These are phyloP conservation scores for Malassezia japonica DNA, from an alignment of 1,284 basidiomycete genomes.

Conservation along the genomic window DNA sequence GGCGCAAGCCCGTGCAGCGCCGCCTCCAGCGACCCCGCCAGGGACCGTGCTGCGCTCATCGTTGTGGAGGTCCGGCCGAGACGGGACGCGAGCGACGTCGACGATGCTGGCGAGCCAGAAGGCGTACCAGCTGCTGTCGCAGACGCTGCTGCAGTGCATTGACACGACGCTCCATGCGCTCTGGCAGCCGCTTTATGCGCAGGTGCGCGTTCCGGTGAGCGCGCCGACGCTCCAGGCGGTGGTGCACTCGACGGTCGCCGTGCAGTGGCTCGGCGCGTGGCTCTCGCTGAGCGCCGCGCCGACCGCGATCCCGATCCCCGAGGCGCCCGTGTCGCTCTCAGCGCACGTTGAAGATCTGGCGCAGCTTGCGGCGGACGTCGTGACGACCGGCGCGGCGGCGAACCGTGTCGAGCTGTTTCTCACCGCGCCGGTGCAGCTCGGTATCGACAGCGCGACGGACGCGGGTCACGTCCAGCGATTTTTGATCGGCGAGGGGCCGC, in stretches of 20 bases:
- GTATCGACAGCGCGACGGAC: neutral
- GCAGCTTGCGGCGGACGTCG: conserved; percentile 9
- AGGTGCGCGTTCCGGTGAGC: conserved; percentile 4
- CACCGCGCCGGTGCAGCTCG: neutral
- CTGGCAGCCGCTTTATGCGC: neutral
- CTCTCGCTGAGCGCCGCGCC: conserved; percentile 2
- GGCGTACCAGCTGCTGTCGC: conserved; percentile 11
- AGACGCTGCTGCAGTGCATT: conserved; percentile 16
- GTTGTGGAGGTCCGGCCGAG: neutral
- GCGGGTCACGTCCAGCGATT: neutral
- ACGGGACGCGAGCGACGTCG: neutral
- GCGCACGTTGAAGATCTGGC: conserved; percentile 6
- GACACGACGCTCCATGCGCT: conserved; percentile 11
- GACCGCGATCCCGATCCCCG: neutral
- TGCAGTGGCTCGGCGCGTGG: conserved; percentile 12
- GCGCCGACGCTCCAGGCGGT: conserved; percentile 8
- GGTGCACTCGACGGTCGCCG: conserved; percentile 9
- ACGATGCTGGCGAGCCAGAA: conserved; percentile 6
- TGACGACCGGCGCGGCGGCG: conserved; percentile 4
- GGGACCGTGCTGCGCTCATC: neutral
- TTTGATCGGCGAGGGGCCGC: neutral
- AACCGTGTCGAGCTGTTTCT: conserved; percentile 14
- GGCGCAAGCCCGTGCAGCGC: conserved; percentile 7
- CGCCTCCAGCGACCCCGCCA: conserved; percentile 5
- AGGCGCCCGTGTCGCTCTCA: neutral